These are phyloP conservation scores for Brassica cretica DNA, from an alignment of 345 rosid species.

Conservation along the genomic window DNA sequence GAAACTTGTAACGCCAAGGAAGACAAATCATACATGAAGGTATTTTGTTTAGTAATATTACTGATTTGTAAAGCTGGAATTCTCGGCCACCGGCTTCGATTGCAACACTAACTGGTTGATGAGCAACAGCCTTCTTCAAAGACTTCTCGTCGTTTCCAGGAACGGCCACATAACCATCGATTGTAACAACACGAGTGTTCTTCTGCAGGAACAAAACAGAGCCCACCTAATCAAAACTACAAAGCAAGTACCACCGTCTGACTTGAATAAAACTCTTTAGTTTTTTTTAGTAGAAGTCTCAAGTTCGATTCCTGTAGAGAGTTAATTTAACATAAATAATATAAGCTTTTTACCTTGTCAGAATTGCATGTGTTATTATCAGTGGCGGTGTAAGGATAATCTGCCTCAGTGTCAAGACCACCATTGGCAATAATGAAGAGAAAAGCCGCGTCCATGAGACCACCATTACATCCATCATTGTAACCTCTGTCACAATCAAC, in stretches of 20 bases:
- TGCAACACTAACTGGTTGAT: conserved; percentile 70
- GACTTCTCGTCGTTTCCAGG: conserved; percentile 58
- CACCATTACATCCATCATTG: conserved; percentile 74
- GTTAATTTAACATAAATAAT: too few species aligned
- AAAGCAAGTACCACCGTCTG: not conserved
- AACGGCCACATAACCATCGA: conserved; percentile 65
- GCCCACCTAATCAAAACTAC: too few species aligned
- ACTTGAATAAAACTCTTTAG: not conserved
- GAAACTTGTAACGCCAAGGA: not conserved
- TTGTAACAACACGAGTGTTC: conserved; percentile 48
- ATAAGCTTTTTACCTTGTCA: conserved; percentile 44
- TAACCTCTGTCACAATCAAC: conserved; percentile 66
- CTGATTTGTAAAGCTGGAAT: conserved; percentile 61
- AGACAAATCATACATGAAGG: not conserved
- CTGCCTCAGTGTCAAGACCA: conserved; percentile 54
- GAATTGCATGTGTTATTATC: conserved; percentile 48
- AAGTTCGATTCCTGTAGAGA: too few species aligned
- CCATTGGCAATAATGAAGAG: conserved; percentile 56
- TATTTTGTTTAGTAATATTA: conserved; percentile 14
- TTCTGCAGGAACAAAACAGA: conserved; percentile 21
- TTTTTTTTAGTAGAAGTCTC: too few species aligned
- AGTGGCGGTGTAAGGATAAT: conserved; percentile 64
- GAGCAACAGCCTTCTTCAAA: conserved; percentile 60
- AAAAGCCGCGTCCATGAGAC: conserved; percentile 64
- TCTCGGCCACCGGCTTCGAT: conserved; percentile 72